Conservation (phyloP, 2,329 filamentous ascomycete species). For the Cytospora piceae region DNA sequence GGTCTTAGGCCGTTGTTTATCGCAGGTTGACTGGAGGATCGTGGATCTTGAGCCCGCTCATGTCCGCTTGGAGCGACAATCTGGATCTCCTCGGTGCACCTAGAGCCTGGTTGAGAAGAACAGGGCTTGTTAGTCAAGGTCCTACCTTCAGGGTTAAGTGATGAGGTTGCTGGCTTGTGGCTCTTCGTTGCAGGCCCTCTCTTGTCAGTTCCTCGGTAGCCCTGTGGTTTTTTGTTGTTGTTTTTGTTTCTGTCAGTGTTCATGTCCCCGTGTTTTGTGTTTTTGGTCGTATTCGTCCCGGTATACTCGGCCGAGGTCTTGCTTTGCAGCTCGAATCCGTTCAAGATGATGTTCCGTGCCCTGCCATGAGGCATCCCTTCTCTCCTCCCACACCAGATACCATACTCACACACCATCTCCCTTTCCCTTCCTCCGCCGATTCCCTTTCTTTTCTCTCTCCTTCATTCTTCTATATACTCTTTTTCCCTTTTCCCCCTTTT, state of each 20-base stretch:
- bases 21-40: not conserved
- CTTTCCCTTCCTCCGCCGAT: no score
- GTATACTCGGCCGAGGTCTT: not conserved
- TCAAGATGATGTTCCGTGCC: not conserved
- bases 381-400: not conserved
- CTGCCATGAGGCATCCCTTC: not conserved
- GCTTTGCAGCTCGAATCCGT: no score
- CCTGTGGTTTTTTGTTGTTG: not conserved
- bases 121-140: not conserved
- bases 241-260: not conserved
- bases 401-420: not conserved
- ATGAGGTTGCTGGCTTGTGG: not conserved
- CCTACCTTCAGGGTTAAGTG: not conserved
- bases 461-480: not conserved
- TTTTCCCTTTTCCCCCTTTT: not conserved
- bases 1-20: slow-evolving; percentile 6
- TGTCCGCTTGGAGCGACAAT: not conserved
- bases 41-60: slow-evolving; percentile 3
- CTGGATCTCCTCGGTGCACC: not conserved
- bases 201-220: slow-evolving; percentile 6
- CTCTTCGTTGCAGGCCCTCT: not conserved
- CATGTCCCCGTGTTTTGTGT: not conserved
- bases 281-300: not conserved
- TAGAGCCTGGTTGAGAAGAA: not conserved
- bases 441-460: no score